Conservation (phyloP, 2,329 filamentous ascomycete genomes). For the Colletotrichum godetiae region DNA sequence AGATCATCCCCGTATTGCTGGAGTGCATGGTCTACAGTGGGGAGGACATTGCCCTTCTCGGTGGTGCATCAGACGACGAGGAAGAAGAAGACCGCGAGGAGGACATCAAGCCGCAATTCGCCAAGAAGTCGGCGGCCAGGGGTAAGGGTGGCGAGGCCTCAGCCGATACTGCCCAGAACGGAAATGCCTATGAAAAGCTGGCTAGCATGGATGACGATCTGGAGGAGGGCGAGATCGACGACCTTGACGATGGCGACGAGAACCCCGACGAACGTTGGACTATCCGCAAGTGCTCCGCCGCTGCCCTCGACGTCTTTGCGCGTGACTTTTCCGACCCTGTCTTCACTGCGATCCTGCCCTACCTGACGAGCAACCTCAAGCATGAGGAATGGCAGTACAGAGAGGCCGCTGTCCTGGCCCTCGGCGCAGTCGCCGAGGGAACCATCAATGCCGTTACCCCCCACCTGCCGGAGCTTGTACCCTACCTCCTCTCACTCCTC, state of each 20-base stretch:
- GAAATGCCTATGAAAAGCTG: slow-evolving; percentile 66
- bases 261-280: slow-evolving; percentile 96
- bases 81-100: slow-evolving; percentile 90
- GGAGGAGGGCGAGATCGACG: slow-evolving; percentile 88
- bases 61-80: slow-evolving; percentile 87
- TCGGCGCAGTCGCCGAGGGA: slow-evolving; percentile 94
- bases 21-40: slow-evolving; percentile 97
- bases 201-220: slow-evolving; percentile 76
- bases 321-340: slow-evolving; percentile 89
- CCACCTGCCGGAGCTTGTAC: slow-evolving; percentile 89
- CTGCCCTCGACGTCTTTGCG: slow-evolving; percentile 93
- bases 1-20: slow-evolving; percentile 90
- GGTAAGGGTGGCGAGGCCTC: slow-evolving; percentile 66
- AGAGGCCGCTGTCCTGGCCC: slow-evolving; percentile 92
- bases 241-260: slow-evolving; percentile 75
- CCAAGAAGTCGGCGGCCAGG: slow-evolving; percentile 73
- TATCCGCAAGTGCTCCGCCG: slow-evolving; percentile 94
- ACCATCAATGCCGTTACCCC: slow-evolving; percentile 91
- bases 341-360: slow-evolving; percentile 92
- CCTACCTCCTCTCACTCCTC: slow-evolving; percentile 88
- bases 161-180: slow-evolving; percentile 62
- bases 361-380: slow-evolving; percentile 88
- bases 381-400: slow-evolving; percentile 91
- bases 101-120: slow-evolving; percentile 93
- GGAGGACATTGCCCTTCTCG: slow-evolving; percentile 88